phyloP scores from a whole-genome alignment of 2,329 filamentous ascomycete species.

The Hypoxylon sp. region DNA sequence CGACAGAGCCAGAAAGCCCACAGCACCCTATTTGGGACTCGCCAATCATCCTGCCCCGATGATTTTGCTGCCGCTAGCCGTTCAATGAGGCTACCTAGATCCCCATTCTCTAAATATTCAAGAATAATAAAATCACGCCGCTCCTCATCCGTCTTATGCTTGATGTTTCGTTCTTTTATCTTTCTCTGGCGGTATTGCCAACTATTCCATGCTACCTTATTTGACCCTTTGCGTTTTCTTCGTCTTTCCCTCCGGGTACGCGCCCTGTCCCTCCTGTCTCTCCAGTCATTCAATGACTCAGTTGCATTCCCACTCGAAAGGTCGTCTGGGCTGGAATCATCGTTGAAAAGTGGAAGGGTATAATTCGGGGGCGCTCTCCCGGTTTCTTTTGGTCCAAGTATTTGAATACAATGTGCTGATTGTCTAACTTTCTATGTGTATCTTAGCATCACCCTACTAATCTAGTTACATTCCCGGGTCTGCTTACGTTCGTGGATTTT shows the following conservation, averaged over 20 bases:
- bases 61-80: constrained; percentile 19
- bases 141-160: background rate
- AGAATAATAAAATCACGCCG: constrained; percentile 36
- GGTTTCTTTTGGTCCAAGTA: constrained; percentile 28
- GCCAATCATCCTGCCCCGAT: background rate
- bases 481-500: constrained; percentile 16
- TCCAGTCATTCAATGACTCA: background rate
- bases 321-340: constrained; percentile 42
- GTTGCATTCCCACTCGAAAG: constrained; percentile 46
- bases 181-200: too few species aligned
- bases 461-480: too few species aligned
- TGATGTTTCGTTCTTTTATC: too few species aligned
- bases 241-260: background rate
- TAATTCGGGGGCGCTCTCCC: background rate
- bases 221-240: background rate
- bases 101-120: constrained; percentile 46
- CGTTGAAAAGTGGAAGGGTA: background rate
- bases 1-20: constrained; percentile 45
- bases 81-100: constrained; percentile 31
- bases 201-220: too few species aligned
- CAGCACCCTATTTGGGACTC: constrained; percentile 39
- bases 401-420: constrained; percentile 47
- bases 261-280: background rate
- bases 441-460: constrained; percentile 13
- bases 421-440: constrained; percentile 43